Conservation (phyloP, 148 eudicot genomes). For the Rhododendron kiyosumense region DNA sequence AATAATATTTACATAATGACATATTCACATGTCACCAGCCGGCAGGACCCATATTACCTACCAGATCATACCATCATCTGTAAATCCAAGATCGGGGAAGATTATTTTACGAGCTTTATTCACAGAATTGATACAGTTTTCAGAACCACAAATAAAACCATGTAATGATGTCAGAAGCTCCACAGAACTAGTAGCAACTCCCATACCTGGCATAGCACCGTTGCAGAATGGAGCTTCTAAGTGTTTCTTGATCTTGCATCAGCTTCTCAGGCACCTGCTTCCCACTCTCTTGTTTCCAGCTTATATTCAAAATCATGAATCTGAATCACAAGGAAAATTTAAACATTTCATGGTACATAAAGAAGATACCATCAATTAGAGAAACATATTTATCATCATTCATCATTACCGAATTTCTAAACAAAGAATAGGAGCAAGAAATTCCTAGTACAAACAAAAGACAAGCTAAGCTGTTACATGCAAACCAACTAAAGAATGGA, state of each 20-base stretch:
- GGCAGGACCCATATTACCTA: background rate
- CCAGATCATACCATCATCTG: background rate
- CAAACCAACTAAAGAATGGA: background rate
- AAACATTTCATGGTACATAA: background rate
- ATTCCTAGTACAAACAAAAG: background rate
- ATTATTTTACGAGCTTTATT: background rate
- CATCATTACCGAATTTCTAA: background rate
- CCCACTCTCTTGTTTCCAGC: slow-evolving; percentile 61
- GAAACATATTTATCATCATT: background rate
- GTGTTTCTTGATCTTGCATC: slow-evolving; percentile 62
- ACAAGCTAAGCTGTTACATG: background rate
- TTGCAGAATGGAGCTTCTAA: too few species aligned
- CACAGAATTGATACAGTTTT: background rate
- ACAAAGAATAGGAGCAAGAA: background rate
- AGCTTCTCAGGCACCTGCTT: slow-evolving; percentile 80
- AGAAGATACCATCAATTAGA: background rate
- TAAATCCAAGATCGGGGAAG: background rate
- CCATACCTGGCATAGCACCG: slow-evolving; percentile 4
- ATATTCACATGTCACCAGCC: background rate
- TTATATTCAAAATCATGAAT: slow-evolving; percentile 76
- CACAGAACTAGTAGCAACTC: slow-evolving; percentile 48
- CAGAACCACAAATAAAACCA: background rate
- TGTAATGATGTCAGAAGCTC: background rate
- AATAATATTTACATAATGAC: background rate
- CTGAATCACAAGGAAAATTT: slow-evolving; percentile 30